phyloP scores from a whole-genome alignment of 805 yeast genomes.

The Monosporozyma siamensis region DNA sequence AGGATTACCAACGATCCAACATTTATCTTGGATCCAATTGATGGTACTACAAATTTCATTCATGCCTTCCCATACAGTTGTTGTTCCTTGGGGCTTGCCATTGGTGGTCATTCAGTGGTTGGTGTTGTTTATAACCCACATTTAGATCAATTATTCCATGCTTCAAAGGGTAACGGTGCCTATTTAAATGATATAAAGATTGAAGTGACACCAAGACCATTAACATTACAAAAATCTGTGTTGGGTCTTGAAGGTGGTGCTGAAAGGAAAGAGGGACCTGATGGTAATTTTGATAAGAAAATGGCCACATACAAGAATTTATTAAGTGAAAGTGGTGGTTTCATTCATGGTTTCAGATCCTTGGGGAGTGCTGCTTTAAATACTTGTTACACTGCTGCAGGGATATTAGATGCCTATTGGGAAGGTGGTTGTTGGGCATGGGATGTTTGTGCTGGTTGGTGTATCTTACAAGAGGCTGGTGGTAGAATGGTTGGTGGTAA shows the following conservation, averaged over 20 bases:
- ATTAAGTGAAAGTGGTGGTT: constrained; percentile 42
- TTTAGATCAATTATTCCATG: constrained; percentile 43
- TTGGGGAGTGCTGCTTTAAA: constrained; percentile 61
- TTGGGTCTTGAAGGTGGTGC: constrained; percentile 55
- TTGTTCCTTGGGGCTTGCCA: constrained; percentile 50
- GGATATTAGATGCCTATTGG: constrained; percentile 54
- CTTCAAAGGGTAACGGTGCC: constrained; percentile 48
- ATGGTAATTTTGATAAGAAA: constrained; percentile 42
- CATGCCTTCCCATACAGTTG: constrained; percentile 56
- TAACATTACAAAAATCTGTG: constrained; percentile 43
- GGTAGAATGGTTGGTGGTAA: constrained; percentile 49
- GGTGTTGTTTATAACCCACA: constrained; percentile 63
- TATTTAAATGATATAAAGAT: constrained; percentile 38
- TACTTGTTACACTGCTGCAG: constrained; percentile 48
- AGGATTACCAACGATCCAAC: constrained; percentile 44
- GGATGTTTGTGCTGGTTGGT: constrained; percentile 67
- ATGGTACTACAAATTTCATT: constrained; percentile 57
- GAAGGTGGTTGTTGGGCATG: constrained; percentile 63
- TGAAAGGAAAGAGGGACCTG: constrained; percentile 47
- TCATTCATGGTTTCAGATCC: constrained; percentile 52
- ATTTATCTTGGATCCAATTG: constrained; percentile 56
- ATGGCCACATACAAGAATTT: constrained; percentile 39
- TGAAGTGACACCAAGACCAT: constrained; percentile 25
- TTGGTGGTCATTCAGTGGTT: constrained; percentile 40
- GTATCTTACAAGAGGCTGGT: constrained; percentile 50